Percentiles rank a stretch among this genome's conserved stretches.
phyloP scores from a whole-genome alignment of 257 asterid genomes.

The Oldenlandia corymbosa region DNA sequence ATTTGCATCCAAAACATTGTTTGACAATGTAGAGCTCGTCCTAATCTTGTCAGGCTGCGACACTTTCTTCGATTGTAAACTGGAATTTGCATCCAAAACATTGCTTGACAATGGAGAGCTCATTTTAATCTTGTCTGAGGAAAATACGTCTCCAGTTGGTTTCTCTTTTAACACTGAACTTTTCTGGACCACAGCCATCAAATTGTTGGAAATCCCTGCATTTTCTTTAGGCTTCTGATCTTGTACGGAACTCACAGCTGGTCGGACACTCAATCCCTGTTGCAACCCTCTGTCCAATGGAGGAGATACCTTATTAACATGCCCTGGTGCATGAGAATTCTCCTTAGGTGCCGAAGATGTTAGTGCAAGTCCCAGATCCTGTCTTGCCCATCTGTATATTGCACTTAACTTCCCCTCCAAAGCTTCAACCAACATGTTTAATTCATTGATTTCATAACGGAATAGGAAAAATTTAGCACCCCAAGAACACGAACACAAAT shows the following conservation, averaged over 20 bases:
- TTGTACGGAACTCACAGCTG: constrained; percentile 23
- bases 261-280: constrained; percentile 32
- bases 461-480: constrained; percentile 87
- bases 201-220: constrained; percentile 20
- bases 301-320: constrained; percentile 29
- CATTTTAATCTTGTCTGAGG: constrained; percentile 39
- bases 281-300: constrained; percentile 33
- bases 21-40: no score
- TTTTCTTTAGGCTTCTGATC: constrained; percentile 41
- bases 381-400: constrained; percentile 94
- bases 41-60: constrained; percentile 29
- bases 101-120: constrained; percentile 27
- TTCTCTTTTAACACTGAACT: constrained; percentile 33
- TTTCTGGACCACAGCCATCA: constrained; percentile 21
- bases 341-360: constrained; percentile 75
- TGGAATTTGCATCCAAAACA: constrained; percentile 27
- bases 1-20: no score
- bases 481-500: constrained; percentile 91
- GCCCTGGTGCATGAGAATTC: constrained; percentile 30
- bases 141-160: constrained; percentile 46
- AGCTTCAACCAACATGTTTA: constrained; percentile 86
- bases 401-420: constrained; percentile 97
- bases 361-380: constrained; percentile 85
- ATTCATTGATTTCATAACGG: constrained; percentile 74
- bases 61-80: constrained; percentile 30